Conservation (phyloP, 108 stramenopile species). For the Skeletonema potamos region DNA sequence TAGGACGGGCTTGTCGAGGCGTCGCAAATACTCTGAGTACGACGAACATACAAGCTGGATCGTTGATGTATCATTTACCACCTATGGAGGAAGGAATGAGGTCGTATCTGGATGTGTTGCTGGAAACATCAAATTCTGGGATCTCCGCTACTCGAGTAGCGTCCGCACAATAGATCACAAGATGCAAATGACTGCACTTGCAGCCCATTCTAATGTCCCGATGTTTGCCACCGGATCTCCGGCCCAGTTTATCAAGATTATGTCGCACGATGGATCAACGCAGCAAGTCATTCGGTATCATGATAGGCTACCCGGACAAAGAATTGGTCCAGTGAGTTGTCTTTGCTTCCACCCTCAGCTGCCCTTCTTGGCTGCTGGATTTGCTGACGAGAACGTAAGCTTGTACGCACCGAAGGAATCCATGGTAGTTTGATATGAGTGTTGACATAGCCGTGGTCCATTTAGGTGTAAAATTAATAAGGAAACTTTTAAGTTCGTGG, state of each 20-base stretch:
- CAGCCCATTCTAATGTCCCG: conserved; percentile 88
- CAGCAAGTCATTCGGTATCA: conserved; percentile 89
- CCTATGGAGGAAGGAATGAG: conserved; percentile 63
- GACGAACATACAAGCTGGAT: conserved; percentile 86
- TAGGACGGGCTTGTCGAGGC: conserved; percentile 12
- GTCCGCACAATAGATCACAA: conserved; percentile 66
- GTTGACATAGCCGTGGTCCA: too few species aligned
- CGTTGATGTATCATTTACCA: conserved; percentile 72
- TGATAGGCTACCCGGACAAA: conserved; percentile 87
- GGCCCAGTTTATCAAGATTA: conserved; percentile 93
- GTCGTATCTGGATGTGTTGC: conserved; percentile 85
- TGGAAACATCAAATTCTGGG: conserved; percentile 92
- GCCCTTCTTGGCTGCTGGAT: conserved; percentile 90
- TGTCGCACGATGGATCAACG: conserved; percentile 86
- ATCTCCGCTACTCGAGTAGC: conserved; percentile 73
- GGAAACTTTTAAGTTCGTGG: too few species aligned
- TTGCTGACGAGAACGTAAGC: conserved; percentile 76
- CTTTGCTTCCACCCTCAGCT: conserved; percentile 94
- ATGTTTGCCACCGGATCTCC: conserved; percentile 91
- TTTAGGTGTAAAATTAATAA: too few species aligned
- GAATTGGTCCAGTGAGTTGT: conserved; percentile 92
- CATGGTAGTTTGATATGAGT: too few species aligned
- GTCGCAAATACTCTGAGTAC: conserved; percentile 34
- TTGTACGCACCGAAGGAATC: conserved; percentile 53
- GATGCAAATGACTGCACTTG: conserved; percentile 94